These are phyloP conservation scores for Mortierella sp. DNA, from an alignment of 371 early-diverging fungal species.

Conservation along the genomic window DNA sequence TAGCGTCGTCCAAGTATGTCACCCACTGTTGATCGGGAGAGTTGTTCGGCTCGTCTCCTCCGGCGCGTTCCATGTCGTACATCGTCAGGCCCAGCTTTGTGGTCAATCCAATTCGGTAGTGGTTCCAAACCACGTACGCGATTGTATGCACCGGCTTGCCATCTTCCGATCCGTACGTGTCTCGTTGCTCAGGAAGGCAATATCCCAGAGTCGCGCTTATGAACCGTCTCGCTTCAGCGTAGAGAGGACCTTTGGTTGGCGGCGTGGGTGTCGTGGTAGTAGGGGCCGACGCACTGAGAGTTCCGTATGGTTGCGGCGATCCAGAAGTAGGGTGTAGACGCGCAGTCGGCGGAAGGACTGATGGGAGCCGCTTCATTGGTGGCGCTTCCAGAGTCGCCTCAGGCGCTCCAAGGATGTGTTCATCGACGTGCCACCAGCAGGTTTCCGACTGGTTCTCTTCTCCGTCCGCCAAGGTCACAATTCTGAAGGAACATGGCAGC, in stretches of 20 bases:
- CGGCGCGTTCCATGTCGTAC: constrained; percentile 20
- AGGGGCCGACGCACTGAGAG: too few species aligned
- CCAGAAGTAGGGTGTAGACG: too few species aligned
- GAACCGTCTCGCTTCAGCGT: constrained; percentile 13
- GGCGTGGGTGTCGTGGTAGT: too few species aligned
- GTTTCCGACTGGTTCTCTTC: constrained; percentile 20
- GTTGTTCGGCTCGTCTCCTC: neutral
- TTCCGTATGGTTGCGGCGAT: too few species aligned
- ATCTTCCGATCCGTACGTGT: constrained; percentile 4
- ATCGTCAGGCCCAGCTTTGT: constrained; percentile 12
- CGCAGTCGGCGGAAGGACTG: neutral
- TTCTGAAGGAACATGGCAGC: constrained; percentile 21
- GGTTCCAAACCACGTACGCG: constrained; percentile 39
- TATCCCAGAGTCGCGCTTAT: constrained; percentile 16
- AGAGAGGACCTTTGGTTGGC: neutral
- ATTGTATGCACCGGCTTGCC: constrained; percentile 13
- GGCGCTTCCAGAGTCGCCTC: constrained; percentile 19
- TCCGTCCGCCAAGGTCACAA: constrained; percentile 35
- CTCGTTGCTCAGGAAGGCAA: constrained; percentile 7
- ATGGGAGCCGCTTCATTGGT: neutral
- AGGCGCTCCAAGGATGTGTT: neutral
- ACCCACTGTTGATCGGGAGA: constrained; percentile 20
- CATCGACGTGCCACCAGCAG: constrained; percentile 39
- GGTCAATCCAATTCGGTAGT: constrained; percentile 22
- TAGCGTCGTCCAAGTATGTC: constrained; percentile 12